Evolutionary conservation across 768 basidiomycete genomes (phyloP), one percentile per base, ranked within the genome.

Genomic region (Amanita rubescens): DNA sequence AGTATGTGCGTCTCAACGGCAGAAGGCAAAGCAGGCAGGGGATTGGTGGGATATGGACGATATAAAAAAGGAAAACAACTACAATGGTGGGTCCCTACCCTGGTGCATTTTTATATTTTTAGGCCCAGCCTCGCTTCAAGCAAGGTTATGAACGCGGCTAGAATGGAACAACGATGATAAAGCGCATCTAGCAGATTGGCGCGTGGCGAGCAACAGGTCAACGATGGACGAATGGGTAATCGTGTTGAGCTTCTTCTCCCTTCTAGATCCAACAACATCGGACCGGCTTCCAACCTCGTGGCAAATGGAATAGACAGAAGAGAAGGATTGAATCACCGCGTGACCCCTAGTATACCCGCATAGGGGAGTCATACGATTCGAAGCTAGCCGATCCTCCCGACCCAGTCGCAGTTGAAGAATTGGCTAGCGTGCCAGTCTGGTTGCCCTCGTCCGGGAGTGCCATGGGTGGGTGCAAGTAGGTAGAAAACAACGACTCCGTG

Each of bases 391-490:
- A 45, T 1, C 30, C 52, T 11, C n/a, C 15, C 1, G 32, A 22
- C 22, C 50, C 52, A n/a, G 34, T 19, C 3, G 12, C 30, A 19
- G 17, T 20, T 34, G 15, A 24, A 3, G 42, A 5, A 0, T 8
- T n/a, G 6, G 38, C 7, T 9, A 19, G 30, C 1, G 50, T 27
- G 22, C 27, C 12, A 3, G 19, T 11, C 7, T 22, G 30, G 17
- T 38, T 3, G 33, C 22, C 44, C 44, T 73, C 73, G 43, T 74
- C 71, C 6, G 72, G 69, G 22, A 71, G 63, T 6, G 67, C 65
- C 75, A 74, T 77, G 0, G 73, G 75, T 5, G 73, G 75, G 54
- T 76, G 75, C 53, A 78, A 55, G 55, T 71, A 78, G 15, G 74
- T 61, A 37, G 74, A 75, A 53, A 78, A 76, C 38, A 88, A 66